phyloP scores from a whole-genome alignment of 179 eudicot genomes.

The Camellia oleifera region DNA sequence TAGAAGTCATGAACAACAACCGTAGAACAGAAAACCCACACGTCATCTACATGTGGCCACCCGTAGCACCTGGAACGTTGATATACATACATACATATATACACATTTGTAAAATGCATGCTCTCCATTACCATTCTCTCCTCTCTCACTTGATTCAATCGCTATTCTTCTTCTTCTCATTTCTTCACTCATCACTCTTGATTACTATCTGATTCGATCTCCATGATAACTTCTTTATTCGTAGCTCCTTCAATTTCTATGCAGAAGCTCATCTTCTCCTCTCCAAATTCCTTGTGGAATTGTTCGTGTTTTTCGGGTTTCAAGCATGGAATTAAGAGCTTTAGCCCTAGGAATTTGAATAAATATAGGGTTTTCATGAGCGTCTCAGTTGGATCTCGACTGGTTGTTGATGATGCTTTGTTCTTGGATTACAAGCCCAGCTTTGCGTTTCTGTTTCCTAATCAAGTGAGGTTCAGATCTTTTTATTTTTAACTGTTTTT shows the following conservation, averaged over 20 bases:
- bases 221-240: slow-evolving; percentile 39
- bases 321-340: slow-evolving; percentile 35
- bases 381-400: slow-evolving; percentile 57
- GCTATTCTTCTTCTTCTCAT: slow-evolving; percentile 7
- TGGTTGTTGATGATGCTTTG: slow-evolving; percentile 49
- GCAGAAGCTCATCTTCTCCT: slow-evolving; percentile 21
- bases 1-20: too few species aligned
- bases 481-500: neutral
- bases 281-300: slow-evolving; percentile 22
- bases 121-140: slow-evolving; percentile 1
- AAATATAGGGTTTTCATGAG: slow-evolving; percentile 64
- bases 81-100: too few species aligned
- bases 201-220: slow-evolving; percentile 12
- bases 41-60: too few species aligned
- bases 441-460: slow-evolving; percentile 78
- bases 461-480: slow-evolving; percentile 50
- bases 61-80: too few species aligned
- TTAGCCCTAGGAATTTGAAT: slow-evolving; percentile 27
- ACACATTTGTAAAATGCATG: neutral
- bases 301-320: slow-evolving; percentile 34
- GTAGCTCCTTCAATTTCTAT: slow-evolving; percentile 39
- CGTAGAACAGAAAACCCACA: too few species aligned
- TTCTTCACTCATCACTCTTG: slow-evolving; percentile 9
- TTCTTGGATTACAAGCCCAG: slow-evolving; percentile 69
- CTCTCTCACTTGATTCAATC: slow-evolving; percentile 3